Evolutionary conservation across 2,329 filamentous ascomycete species (phyloP).

Genomic region (Pseudogymnoascus sp.): DNA sequence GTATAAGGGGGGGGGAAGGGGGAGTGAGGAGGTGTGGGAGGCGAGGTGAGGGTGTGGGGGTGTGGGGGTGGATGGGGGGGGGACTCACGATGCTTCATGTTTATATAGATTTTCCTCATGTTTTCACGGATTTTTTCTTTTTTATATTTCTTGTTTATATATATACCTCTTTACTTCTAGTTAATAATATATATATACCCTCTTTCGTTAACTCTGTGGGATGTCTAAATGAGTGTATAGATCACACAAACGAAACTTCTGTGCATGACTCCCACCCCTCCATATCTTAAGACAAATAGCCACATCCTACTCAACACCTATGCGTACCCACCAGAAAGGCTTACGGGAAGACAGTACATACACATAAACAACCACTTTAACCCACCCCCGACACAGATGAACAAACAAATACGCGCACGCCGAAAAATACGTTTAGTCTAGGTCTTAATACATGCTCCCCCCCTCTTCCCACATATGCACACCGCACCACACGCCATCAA

Average conservation of each 20-base stretch:
- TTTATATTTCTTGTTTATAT: not conserved
- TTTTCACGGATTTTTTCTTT: not conserved
- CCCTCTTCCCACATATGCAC: not conserved
- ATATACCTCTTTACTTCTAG: not conserved
- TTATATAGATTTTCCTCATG: not conserved
- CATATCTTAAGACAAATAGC: not conserved
- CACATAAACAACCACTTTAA: not conserved
- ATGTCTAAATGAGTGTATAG: not conserved
- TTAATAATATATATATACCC: not conserved
- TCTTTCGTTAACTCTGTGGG: not conserved
- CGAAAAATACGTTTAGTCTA: not conserved
- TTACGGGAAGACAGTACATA: not conserved
- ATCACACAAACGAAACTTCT: no score
- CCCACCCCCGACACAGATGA: not conserved
- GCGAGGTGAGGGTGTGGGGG: not conserved
- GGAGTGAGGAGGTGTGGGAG: not conserved
- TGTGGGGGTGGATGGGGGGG: not conserved
- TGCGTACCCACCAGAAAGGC: not conserved
- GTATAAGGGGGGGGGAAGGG: not conserved
- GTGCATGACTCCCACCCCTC: not conserved
- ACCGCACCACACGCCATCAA: not conserved
- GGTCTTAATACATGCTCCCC: not conserved
- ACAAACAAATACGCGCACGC: not conserved
- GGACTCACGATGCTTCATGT: not conserved
- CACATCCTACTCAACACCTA: not conserved